These are phyloP conservation scores for Ocimum tenuiflorum DNA, from an alignment of 257 asterid genomes.

Conservation along the genomic window DNA sequence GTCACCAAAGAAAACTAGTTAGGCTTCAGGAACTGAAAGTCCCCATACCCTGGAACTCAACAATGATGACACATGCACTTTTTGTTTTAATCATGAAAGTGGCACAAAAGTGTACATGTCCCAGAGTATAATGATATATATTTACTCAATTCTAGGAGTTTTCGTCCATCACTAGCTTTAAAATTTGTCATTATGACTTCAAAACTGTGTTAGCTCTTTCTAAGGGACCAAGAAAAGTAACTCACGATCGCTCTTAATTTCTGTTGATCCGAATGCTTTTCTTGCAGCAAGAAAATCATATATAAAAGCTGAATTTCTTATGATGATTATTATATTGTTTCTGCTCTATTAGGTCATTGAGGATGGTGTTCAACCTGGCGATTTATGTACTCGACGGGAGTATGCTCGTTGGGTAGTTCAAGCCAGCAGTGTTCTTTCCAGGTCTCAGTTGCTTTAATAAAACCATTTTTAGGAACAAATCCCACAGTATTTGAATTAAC, in stretches of 20 bases:
- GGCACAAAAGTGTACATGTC: not conserved
- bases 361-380: constrained; percentile 88
- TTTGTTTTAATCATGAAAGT: not conserved
- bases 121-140: not conserved
- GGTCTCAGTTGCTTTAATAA: constrained; percentile 34
- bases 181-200: constrained; percentile 1
- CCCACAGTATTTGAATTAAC: constrained; percentile 5
- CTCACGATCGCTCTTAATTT: not conserved
- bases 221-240: not conserved
- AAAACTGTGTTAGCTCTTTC: not conserved
- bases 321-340: constrained; percentile 13
- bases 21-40: not conserved
- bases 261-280: not conserved
- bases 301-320: not conserved
- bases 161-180: constrained; percentile 1
- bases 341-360: constrained; percentile 61
- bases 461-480: not conserved
- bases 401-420: constrained; percentile 95
- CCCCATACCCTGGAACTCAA: not conserved
- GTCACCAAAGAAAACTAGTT: constrained; percentile 1
- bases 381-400: constrained; percentile 92
- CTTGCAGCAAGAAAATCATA: not conserved
- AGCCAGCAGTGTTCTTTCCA: constrained; percentile 85
- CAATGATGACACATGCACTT: not conserved
- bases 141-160: not conserved